Conservation (phyloP, 2,329 filamentous ascomycete species). For the Metarhizium brunneum region DNA sequence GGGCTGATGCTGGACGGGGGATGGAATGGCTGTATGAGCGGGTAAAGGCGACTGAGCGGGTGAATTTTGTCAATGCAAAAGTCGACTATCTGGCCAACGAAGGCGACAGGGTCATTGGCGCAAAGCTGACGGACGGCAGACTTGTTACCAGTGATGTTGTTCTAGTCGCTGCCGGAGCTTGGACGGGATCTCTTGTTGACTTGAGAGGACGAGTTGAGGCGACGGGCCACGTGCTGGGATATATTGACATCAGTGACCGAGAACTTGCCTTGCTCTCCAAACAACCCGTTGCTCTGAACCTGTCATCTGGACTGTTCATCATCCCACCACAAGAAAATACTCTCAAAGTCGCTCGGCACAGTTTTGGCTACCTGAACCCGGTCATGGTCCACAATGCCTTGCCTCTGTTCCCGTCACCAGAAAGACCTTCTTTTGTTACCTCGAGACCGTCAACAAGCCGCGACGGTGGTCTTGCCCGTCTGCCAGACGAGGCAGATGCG, state of each 20-base stretch:
- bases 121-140: constrained; percentile 23
- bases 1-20: constrained; percentile 66
- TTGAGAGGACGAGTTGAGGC: constrained; percentile 66
- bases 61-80: constrained; percentile 44
- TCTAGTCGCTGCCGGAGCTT: constrained; percentile 77
- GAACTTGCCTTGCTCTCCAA: constrained; percentile 58
- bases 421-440: constrained; percentile 20
- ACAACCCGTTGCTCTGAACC: constrained; percentile 65
- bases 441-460: constrained; percentile 27
- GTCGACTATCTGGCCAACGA: constrained; percentile 33
- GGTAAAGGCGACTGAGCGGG: constrained; percentile 44
- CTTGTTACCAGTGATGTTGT: constrained; percentile 56
- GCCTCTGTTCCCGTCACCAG: constrained; percentile 17
- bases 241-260: constrained; percentile 61
- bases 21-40: constrained; percentile 55
- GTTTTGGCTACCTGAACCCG: constrained; percentile 57
- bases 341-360: constrained; percentile 64
- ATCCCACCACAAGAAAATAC: constrained; percentile 55
- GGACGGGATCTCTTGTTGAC: constrained; percentile 72
- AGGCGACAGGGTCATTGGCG: constrained; percentile 44
- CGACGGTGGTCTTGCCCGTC: constrained; percentile 31
- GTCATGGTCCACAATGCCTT: constrained; percentile 24
- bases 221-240: constrained; percentile 74
- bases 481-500: constrained; percentile 51
- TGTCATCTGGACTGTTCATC: constrained; percentile 63